phyloP scores from a whole-genome alignment of 1,284 basidiomycete species.

The Puccinia polysora region DNA sequence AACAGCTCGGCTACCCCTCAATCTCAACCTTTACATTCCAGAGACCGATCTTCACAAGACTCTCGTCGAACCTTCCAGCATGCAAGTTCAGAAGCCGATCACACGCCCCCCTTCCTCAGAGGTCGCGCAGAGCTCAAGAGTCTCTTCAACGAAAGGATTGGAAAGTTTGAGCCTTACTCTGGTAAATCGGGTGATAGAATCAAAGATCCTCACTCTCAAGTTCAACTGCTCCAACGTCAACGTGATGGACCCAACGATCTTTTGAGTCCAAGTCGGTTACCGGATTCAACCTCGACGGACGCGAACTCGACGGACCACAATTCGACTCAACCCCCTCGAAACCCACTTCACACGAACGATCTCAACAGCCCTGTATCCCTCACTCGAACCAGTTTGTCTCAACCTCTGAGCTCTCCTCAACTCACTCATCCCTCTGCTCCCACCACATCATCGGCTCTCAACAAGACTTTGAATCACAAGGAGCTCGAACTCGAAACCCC shows the following conservation, averaged over 20 bases:
- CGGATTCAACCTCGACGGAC: background rate
- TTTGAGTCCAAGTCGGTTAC: background rate
- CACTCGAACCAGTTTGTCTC: conserved; percentile 22
- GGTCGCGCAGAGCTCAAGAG: conserved; percentile 40
- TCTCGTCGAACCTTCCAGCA: conserved; percentile 17
- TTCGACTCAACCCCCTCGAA: background rate
- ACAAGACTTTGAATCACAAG: background rate
- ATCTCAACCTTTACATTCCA: conserved; percentile 20
- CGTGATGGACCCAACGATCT: conserved; percentile 13
- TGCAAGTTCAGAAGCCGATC: background rate
- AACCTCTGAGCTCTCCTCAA: conserved; percentile 10
- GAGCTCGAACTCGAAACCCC: background rate
- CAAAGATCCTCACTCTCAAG: conserved; percentile 12
- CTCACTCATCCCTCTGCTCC: background rate
- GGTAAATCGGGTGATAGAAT: conserved; percentile 31
- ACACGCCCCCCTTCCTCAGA: conserved; percentile 34
- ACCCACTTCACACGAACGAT: background rate
- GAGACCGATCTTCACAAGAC: conserved; percentile 21
- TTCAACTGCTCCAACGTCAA: conserved; percentile 41
- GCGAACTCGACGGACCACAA: conserved; percentile 5
- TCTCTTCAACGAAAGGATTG: conserved; percentile 36
- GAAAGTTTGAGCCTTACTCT: conserved; percentile 42
- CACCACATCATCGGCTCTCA: background rate
- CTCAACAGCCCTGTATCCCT: background rate
- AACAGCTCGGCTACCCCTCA: background rate